These are phyloP conservation scores for Fusarium cicatricum DNA, from an alignment of 2,329 filamentous ascomycete genomes.

Conservation along the genomic window DNA sequence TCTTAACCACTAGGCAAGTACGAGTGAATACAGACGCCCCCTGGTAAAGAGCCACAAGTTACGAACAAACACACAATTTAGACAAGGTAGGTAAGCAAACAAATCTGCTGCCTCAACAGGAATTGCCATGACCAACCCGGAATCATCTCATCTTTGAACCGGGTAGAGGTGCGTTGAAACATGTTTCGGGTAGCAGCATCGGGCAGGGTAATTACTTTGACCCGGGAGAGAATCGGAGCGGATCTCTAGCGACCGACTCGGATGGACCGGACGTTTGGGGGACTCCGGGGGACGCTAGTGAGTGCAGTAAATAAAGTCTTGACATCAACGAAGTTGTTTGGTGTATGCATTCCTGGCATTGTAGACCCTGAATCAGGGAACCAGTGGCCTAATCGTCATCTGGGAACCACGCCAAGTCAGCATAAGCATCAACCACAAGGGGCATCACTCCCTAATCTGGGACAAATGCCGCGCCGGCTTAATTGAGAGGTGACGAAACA, in stretches of 20 bases:
- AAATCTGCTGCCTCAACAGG: background rate
- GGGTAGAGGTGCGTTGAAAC: slow-evolving; percentile 4
- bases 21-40: no score
- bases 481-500: slow-evolving; percentile 2
- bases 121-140: background rate
- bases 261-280: slow-evolving; percentile 25
- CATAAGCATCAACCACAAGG: slow-evolving; percentile 1
- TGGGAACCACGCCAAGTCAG: slow-evolving; percentile 5
- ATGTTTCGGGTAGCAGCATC: slow-evolving; percentile 29
- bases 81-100: background rate
- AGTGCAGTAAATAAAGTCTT: slow-evolving; percentile 2
- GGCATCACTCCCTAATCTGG: slow-evolving; percentile 9
- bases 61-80: no score
- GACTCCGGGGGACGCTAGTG: background rate
- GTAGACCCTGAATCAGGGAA: slow-evolving; percentile 25
- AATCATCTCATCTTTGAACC: background rate
- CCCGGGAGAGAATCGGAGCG: no score
- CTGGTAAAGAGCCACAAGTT: no score
- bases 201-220: background rate
- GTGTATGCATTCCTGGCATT: no score
- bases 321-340: slow-evolving; percentile 11
- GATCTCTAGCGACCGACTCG: background rate
- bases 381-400: slow-evolving; percentile 29
- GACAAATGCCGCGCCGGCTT: slow-evolving; percentile 21
- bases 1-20: no score